Evolutionary conservation across 805 yeast genomes (phyloP).

Genomic region (Metschnikowia lachancei): DNA sequence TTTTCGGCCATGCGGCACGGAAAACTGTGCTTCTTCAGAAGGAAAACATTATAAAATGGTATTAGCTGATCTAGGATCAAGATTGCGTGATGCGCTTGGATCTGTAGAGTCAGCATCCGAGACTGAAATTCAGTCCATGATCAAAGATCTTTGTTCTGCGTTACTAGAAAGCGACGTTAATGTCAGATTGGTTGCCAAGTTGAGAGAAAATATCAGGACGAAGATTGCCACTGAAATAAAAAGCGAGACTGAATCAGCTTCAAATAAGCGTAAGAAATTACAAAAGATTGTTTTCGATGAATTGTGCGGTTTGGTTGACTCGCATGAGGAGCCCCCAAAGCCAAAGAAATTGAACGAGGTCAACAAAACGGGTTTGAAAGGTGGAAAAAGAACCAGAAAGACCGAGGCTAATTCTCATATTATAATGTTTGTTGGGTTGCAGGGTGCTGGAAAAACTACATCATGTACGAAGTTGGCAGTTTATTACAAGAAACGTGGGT

Average conservation of each 20-base stretch:
- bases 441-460: constrained; percentile 98
- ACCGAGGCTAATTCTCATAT: constrained; percentile 44
- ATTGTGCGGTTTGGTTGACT: constrained; percentile 80
- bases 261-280: constrained; percentile 70
- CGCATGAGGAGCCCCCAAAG: constrained; percentile 59
- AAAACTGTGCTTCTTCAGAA: too few species aligned
- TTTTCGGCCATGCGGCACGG: too few species aligned
- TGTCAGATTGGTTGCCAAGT: constrained; percentile 71
- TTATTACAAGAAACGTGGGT: constrained; percentile 88
- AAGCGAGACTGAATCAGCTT: constrained; percentile 45
- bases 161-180: constrained; percentile 93
- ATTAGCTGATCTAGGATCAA: constrained; percentile 45
- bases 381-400: constrained; percentile 29
- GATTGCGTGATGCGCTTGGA: constrained; percentile 43
- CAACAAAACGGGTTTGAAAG: constrained; percentile 21
- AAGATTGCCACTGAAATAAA: constrained; percentile 56
- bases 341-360: constrained; percentile 70
- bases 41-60: constrained; percentile 30
- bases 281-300: constrained; percentile 96
- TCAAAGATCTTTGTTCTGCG: constrained; percentile 88
- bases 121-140: constrained; percentile 47
- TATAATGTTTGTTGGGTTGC: constrained; percentile 96
- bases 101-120: constrained; percentile 41
- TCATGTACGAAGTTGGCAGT: constrained; percentile 96
- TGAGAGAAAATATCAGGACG: constrained; percentile 57